These are phyloP conservation scores for Saccharomycopsis selenospora DNA, from an alignment of 805 yeast genomes.

Conservation along the genomic window DNA sequence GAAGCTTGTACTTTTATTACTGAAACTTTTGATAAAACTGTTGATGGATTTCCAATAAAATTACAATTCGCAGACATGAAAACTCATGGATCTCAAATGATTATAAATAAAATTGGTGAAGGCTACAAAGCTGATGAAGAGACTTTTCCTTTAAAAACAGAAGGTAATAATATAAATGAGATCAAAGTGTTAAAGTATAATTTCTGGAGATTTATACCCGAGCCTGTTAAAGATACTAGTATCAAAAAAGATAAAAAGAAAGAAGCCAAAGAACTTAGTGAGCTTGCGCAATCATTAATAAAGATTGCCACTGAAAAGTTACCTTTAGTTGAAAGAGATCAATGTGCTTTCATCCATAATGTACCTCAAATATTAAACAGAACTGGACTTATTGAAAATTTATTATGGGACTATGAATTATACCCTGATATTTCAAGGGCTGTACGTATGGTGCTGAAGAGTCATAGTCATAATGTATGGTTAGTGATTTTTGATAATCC, in stretches of 20 bases:
- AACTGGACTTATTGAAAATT: conserved; percentile 4
- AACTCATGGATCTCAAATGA: not conserved
- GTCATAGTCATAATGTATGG: conserved; percentile 12
- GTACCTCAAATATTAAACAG: conserved; percentile 10
- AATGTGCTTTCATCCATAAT: conserved; percentile 14
- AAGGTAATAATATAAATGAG: not conserved
- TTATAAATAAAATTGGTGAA: not conserved
- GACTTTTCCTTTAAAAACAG: not conserved
- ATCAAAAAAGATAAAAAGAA: not conserved
- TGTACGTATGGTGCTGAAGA: conserved; percentile 2
- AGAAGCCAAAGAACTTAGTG: conserved; percentile 2
- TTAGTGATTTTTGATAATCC: conserved; percentile 11
- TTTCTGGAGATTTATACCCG: not conserved
- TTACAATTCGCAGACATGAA: not conserved
- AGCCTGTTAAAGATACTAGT: not conserved
- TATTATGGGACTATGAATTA: conserved; percentile 17
- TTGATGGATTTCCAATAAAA: not conserved
- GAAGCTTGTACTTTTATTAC: not conserved
- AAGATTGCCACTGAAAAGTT: not conserved
- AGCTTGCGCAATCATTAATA: not conserved
- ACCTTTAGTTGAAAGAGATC: conserved; percentile 6
- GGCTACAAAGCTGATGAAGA: not conserved
- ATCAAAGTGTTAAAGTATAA: not conserved
- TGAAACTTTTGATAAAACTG: not conserved
- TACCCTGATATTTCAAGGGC: conserved; percentile 13